These are phyloP conservation scores for Rhodamnia rubescens DNA, from an alignment of 345 rosid species.

Conservation along the genomic window DNA sequence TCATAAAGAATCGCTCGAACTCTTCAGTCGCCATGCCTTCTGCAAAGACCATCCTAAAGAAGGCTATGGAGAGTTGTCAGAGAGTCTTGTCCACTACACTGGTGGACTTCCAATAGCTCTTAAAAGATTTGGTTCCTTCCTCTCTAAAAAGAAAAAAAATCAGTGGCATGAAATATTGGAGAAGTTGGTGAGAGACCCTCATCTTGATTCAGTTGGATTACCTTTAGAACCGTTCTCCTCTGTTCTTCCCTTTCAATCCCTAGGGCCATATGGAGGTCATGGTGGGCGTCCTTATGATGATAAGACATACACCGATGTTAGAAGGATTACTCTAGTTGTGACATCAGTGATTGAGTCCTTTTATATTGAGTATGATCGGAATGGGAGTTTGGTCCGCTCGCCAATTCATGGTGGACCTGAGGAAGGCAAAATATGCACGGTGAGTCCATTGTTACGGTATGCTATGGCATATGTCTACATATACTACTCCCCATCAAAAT, in stretches of 20 bases:
- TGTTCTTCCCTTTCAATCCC: background rate
- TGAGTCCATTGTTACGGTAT: background rate
- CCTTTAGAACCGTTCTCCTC: background rate
- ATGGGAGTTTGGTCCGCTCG: background rate
- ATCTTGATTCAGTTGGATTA: background rate
- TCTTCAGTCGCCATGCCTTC: background rate
- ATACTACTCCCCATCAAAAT: background rate
- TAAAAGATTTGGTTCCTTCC: background rate
- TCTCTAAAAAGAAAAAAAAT: background rate
- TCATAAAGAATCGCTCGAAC: background rate
- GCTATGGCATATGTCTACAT: background rate
- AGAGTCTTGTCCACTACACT: background rate
- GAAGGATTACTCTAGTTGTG: background rate
- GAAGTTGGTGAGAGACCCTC: background rate
- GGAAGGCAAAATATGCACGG: background rate
- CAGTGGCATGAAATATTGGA: background rate
- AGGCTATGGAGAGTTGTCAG: background rate
- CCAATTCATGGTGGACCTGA: background rate
- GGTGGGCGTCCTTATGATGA: background rate
- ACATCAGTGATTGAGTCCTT: background rate
- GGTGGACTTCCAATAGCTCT: background rate
- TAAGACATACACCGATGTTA: background rate
- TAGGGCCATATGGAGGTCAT: rapidly evolving
- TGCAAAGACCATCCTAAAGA: background rate
- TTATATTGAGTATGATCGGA: background rate